These are phyloP conservation scores for Cercis canadensis DNA, from an alignment of 306 rosid genomes.

Conservation along the genomic window DNA sequence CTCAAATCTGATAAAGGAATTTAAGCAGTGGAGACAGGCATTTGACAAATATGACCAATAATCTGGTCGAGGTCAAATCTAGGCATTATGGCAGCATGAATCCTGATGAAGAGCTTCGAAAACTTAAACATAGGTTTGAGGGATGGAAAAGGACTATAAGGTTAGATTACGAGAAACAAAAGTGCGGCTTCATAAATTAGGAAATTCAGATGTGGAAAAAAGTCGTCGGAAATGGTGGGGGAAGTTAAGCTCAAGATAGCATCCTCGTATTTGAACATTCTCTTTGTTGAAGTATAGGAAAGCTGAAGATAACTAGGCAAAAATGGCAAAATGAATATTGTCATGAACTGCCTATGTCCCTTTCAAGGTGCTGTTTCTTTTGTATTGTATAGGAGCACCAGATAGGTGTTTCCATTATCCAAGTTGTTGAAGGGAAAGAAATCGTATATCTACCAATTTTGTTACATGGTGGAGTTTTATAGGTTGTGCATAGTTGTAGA, in stretches of 20 bases:
- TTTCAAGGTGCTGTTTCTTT: constrained; percentile 36
- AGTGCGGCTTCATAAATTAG: constrained; percentile 59
- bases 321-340: too few relatives aligned
- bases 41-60: constrained; percentile 77
- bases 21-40: constrained; percentile 63
- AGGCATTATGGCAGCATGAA: constrained; percentile 48
- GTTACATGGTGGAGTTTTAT: constrained; percentile 45
- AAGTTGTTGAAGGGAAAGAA: constrained; percentile 41
- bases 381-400: constrained; percentile 29
- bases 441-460: constrained; percentile 59
- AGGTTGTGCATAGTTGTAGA: constrained; percentile 70
- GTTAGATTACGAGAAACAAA: constrained; percentile 67
- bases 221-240: constrained; percentile 89
- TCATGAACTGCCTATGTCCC: constrained; percentile 36
- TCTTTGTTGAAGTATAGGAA: too few relatives aligned
- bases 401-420: constrained; percentile 21
- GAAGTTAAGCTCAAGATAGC: constrained; percentile 53
- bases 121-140: constrained; percentile 70
- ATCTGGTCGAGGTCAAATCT: constrained; percentile 59
- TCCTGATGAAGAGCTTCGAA: constrained; percentile 70
- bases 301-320: too few relatives aligned
- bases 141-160: constrained; percentile 95
- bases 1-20: constrained; percentile 75
- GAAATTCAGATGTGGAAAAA: constrained; percentile 61
- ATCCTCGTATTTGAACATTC: constrained; percentile 34